These are phyloP conservation scores for Achlya hypogyna DNA, from an alignment of 352 stramenopile species.

Conservation along the genomic window DNA sequence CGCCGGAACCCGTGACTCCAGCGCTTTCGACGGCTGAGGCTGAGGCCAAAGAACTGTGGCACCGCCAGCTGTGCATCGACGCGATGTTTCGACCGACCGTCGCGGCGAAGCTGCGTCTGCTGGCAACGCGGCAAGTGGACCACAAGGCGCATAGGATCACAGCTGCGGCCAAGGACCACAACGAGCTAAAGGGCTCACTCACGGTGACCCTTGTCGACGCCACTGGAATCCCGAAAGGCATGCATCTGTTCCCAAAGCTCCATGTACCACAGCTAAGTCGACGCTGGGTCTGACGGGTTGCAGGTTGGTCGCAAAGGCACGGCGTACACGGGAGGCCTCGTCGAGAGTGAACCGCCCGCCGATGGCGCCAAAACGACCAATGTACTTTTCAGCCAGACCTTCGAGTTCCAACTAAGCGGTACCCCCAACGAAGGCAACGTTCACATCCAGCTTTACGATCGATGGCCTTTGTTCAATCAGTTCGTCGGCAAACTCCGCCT, in stretches of 20 bases:
- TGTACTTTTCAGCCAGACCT: background rate
- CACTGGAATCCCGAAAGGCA: background rate
- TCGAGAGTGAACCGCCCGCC: background rate
- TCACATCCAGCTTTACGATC: conserved; percentile 14
- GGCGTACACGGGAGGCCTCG: conserved; percentile 9
- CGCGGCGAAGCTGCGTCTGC: background rate
- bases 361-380: background rate
- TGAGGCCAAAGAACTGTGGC: conserved; percentile 13
- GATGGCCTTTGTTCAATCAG: conserved; percentile 17
- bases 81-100: conserved; percentile 11
- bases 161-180: conserved; percentile 3
- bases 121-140: conserved; percentile 3
- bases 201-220: conserved; percentile 11
- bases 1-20: background rate
- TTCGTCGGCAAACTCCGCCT: conserved; percentile 19
- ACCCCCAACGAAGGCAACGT: conserved; percentile 11
- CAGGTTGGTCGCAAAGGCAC: conserved; percentile 16
- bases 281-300: background rate
- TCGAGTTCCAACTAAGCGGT: conserved; percentile 8
- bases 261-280: background rate
- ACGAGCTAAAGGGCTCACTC: conserved; percentile 2
- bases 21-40: background rate
- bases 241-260: conserved; percentile 15
- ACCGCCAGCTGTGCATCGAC: conserved; percentile 20
- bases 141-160: background rate